These are phyloP conservation scores for Mychonastes homosphaera DNA, from an alignment of 139 green algal genomes.

Conservation along the genomic window DNA sequence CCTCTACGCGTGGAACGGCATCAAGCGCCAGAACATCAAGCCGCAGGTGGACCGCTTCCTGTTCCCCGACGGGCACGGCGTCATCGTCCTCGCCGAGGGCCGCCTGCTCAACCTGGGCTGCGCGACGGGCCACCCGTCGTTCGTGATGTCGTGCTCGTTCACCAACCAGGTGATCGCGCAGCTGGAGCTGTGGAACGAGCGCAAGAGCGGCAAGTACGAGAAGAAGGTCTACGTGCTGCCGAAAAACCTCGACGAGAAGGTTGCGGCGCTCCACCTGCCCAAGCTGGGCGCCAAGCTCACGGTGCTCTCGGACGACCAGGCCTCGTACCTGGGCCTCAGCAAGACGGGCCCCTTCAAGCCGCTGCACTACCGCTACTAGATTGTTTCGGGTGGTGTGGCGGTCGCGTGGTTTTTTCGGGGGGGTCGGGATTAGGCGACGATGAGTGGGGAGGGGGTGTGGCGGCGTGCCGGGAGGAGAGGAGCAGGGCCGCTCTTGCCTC, in stretches of 20 bases:
- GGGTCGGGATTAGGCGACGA: too few relatives aligned
- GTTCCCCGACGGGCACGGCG: constrained; percentile 96
- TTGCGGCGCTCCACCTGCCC: constrained; percentile 85
- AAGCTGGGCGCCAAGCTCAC: constrained; percentile 97
- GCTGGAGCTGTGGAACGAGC: constrained; percentile 99
- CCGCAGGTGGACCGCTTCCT: constrained; percentile 90
- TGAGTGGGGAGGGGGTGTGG: too few relatives aligned
- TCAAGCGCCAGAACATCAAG: constrained; percentile 99
- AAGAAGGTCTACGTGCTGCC: constrained; percentile 99
- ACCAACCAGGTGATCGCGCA: constrained; percentile 99
- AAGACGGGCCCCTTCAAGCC: constrained; percentile 94
- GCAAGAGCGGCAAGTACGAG: constrained; percentile 87
- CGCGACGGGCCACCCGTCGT: constrained; percentile 96
- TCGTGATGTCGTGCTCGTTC: constrained; percentile 99
- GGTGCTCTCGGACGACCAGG: constrained; percentile 77
- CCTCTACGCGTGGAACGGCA: constrained; percentile 49
- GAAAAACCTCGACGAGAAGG: constrained; percentile 99
- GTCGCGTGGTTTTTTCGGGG: too few relatives aligned
- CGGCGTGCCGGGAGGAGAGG: too few relatives aligned
- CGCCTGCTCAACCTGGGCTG: constrained; percentile 99
- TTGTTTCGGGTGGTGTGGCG: too few relatives aligned
- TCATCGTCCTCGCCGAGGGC: constrained; percentile 97
- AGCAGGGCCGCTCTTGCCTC: too few relatives aligned
- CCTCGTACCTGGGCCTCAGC: constrained; percentile 95
- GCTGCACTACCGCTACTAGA: constrained; percentile 91